Evolutionary conservation across 2,329 filamentous ascomycete genomes (phyloP).

Genomic region (Albophoma yamanashiensis): DNA sequence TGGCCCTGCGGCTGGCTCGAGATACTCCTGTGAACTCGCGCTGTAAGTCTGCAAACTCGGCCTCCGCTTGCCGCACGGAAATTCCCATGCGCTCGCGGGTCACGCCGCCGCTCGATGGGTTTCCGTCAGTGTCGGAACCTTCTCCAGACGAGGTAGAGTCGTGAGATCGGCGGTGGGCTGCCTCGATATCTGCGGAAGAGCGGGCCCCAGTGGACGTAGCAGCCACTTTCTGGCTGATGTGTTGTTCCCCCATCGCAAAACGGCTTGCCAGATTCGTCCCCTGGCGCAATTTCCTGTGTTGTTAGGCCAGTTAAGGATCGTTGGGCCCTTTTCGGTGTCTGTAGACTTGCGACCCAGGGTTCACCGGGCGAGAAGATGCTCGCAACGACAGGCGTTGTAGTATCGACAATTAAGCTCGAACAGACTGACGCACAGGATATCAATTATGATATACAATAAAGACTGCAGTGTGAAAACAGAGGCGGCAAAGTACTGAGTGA

Average conservation of each 20-base stretch:
- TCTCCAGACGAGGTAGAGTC: not conserved
- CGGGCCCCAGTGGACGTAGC: not conserved
- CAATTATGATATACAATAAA: not conserved
- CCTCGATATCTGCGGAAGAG: not conserved
- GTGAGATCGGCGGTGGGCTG: not conserved
- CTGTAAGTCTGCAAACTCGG: slow-evolving; percentile 59
- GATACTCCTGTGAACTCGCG: slow-evolving; percentile 49
- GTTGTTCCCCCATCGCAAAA: not conserved
- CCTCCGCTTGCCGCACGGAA: slow-evolving; percentile 56
- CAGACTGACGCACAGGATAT: not conserved
- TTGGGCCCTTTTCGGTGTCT: not conserved
- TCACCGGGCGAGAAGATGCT: not conserved
- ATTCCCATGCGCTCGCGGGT: slow-evolving; percentile 29
- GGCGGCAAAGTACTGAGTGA: not conserved
- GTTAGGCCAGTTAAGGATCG: not conserved
- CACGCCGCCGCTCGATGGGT: not conserved
- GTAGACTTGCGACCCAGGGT: not conserved
- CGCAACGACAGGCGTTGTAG: not conserved
- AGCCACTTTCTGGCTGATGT: not conserved
- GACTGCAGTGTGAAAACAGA: not conserved
- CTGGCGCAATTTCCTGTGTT: too few relatives aligned
- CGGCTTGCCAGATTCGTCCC: not conserved
- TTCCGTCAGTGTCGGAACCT: not conserved
- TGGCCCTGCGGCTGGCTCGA: slow-evolving; percentile 30
- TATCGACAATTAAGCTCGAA: too few relatives aligned